Percentiles rank a stretch among this genome's conserved stretches.
phyloP scores from a whole-genome alignment of 768 basidiomycete genomes.

The Xanthoconium purpureum region DNA sequence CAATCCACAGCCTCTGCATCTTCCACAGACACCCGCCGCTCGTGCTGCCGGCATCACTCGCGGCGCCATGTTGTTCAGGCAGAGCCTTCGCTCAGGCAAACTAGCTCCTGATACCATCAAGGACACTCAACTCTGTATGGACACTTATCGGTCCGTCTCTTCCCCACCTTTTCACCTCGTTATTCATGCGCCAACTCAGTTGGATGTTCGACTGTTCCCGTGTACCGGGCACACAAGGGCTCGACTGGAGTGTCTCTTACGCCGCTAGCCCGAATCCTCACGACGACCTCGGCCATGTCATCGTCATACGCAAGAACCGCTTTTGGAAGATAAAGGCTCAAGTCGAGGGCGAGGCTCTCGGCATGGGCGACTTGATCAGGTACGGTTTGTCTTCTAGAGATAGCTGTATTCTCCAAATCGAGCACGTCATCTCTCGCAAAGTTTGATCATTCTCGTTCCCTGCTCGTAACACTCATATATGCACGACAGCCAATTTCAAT shows the following conservation, averaged over 20 bases:
- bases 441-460: background rate
- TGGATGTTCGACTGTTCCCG: slow-evolving; percentile 95
- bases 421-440: background rate
- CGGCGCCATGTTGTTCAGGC: slow-evolving; percentile 70
- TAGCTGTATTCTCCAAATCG: background rate
- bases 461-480: slow-evolving; percentile 1
- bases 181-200: slow-evolving; percentile 34
- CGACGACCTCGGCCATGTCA: slow-evolving; percentile 68
- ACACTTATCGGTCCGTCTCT: slow-evolving; percentile 65
- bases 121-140: slow-evolving; percentile 79
- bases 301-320: slow-evolving; percentile 82
- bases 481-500: slow-evolving; percentile 59
- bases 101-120: slow-evolving; percentile 62
- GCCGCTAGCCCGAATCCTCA: slow-evolving; percentile 41
- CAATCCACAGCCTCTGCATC: slow-evolving; percentile 57
- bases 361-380: slow-evolving; percentile 65
- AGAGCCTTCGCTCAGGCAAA: slow-evolving; percentile 62
- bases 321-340: slow-evolving; percentile 76
- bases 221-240: slow-evolving; percentile 66
- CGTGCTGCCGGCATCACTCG: slow-evolving; percentile 73
- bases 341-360: slow-evolving; percentile 52
- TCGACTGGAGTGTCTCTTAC: slow-evolving; percentile 76
- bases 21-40: slow-evolving; percentile 53
- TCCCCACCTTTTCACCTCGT: background rate
- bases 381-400: slow-evolving; percentile 27